Conservation (phyloP, 768 basidiomycete genomes). For the Xanthoconium purpureum region DNA sequence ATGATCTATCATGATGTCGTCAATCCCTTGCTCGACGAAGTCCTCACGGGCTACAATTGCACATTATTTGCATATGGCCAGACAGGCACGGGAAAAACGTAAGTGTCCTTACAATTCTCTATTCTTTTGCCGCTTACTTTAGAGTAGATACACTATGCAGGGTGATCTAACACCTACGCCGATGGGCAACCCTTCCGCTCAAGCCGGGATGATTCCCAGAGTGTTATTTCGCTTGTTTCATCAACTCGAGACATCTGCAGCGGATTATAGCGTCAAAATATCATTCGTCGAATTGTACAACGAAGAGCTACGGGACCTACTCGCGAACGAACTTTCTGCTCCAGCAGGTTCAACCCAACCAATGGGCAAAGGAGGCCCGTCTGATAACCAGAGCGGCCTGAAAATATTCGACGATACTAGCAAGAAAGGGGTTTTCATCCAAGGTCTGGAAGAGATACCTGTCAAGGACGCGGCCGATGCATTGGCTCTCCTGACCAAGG, state of each 20-base stretch:
- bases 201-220: constrained; percentile 96
- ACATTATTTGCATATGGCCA: constrained; percentile 98
- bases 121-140: constrained; percentile 10
- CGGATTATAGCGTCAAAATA: constrained; percentile 90
- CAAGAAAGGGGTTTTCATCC: constrained; percentile 89
- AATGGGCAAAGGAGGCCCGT: constrained; percentile 61
- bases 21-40: constrained; percentile 87
- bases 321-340: constrained; percentile 72
- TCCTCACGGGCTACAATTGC: constrained; percentile 95
- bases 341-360: constrained; percentile 69
- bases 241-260: constrained; percentile 68
- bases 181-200: constrained; percentile 81
- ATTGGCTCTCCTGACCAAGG: constrained; percentile 79
- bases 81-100: constrained; percentile 99
- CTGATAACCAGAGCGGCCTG: constrained; percentile 57
- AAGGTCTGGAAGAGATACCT: constrained; percentile 87
- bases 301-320: constrained; percentile 93
- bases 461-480: constrained; percentile 85
- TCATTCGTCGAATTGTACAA: constrained; percentile 97
- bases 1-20: constrained; percentile 94
- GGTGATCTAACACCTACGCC: constrained; percentile 83
- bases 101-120: constrained; percentile 32
- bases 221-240: constrained; percentile 89
- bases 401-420: constrained; percentile 92
- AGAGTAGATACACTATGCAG: constrained; percentile 88